These are phyloP conservation scores for Carallia brachiata DNA, from an alignment of 345 rosid genomes.

Conservation along the genomic window DNA sequence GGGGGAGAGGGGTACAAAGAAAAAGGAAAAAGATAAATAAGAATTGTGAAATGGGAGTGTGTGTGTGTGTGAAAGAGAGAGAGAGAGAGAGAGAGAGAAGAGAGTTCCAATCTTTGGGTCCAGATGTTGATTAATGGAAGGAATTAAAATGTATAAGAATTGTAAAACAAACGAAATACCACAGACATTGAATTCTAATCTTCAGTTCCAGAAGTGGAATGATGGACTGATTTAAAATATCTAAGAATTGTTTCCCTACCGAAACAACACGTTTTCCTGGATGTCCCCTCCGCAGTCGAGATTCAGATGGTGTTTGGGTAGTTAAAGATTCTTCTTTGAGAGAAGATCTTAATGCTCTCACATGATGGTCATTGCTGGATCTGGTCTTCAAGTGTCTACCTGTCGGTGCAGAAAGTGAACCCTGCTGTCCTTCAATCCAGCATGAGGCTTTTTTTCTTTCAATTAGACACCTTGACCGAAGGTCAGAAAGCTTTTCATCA, in stretches of 20 bases:
- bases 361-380: conserved; percentile 23
- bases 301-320: conserved; percentile 29
- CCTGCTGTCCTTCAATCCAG: conserved; percentile 16
- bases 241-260: conserved; percentile 32
- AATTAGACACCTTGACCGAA: conserved; percentile 13
- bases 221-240: not conserved
- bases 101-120: not conserved
- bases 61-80: too few relatives aligned
- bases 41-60: too few relatives aligned
- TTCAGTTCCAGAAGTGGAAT: not conserved
- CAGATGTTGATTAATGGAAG: not conserved
- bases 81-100: too few relatives aligned
- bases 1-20: too few relatives aligned
- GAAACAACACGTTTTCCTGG: conserved; percentile 34
- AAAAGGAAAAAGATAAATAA: too few relatives aligned
- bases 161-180: not conserved
- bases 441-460: not conserved
- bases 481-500: conserved; percentile 17
- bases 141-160: not conserved
- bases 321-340: conserved; percentile 25
- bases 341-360: conserved; percentile 19
- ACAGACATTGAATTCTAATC: not conserved
- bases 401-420: conserved; percentile 16
- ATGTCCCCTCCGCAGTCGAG: conserved; percentile 38
- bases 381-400: conserved; percentile 29